These are phyloP conservation scores for Stereocaulon alpinum DNA, from an alignment of 495 filamentous ascomycete species.

Conservation along the genomic window DNA sequence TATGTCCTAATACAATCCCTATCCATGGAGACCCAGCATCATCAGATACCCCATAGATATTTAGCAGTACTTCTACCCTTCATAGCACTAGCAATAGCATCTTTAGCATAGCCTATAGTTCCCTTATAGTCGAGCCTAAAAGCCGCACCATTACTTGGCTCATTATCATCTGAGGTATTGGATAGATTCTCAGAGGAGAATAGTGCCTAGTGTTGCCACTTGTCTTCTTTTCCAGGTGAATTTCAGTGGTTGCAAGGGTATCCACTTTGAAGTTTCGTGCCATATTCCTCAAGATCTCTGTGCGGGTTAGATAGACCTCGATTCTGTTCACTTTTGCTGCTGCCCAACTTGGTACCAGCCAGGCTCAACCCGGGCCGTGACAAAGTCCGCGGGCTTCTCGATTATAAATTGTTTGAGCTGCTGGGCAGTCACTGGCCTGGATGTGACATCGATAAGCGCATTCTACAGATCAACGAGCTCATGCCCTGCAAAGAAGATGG, in stretches of 20 bases:
- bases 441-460: too few species aligned
- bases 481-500: not conserved
- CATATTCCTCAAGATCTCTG: not conserved
- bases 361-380: too few species aligned
- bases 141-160: not conserved
- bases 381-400: too few species aligned
- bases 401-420: too few species aligned
- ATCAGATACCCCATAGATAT: too few species aligned
- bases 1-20: too few species aligned
- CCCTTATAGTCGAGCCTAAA: not conserved
- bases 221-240: not conserved
- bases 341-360: too few species aligned
- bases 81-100: not conserved
- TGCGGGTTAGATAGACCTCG: not conserved
- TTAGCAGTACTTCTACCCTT: not conserved
- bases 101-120: not conserved
- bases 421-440: too few species aligned
- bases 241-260: not conserved
- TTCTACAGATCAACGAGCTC: too few species aligned
- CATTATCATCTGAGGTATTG: not conserved
- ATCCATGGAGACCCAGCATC: too few species aligned
- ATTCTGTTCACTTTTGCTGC: not conserved
- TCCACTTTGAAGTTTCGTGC: not conserved
- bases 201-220: not conserved
- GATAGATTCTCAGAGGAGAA: not conserved